Conservation (phyloP, 2,329 filamentous ascomycete genomes). For the Daldinia sp. region DNA sequence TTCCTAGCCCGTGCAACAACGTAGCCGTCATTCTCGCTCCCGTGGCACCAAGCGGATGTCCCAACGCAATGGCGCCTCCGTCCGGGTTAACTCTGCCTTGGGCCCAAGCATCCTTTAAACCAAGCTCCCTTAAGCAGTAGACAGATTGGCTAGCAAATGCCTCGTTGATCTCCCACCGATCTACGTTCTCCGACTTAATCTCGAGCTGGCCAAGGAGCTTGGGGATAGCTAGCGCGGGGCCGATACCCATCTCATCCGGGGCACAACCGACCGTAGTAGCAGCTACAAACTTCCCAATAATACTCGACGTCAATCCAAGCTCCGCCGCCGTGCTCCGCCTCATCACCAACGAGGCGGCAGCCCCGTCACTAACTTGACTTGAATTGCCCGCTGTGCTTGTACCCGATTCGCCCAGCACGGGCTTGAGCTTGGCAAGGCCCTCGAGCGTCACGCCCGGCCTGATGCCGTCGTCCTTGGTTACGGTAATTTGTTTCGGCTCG, state of each 20-base stretch:
- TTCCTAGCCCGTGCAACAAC: conserved; percentile 70
- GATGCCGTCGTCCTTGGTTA: conserved; percentile 84
- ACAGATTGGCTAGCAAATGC: conserved; percentile 72
- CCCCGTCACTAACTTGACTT: conserved; percentile 87
- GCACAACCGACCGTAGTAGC: conserved; percentile 78
- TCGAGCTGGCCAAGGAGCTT: conserved; percentile 76
- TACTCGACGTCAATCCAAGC: conserved; percentile 72
- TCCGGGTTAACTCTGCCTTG: conserved; percentile 84
- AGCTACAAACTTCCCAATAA: conserved; percentile 85
- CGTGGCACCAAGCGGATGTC: conserved; percentile 89
- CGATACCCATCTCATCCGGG: conserved; percentile 94
- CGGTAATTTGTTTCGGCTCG: conserved; percentile 68
- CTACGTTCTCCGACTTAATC: conserved; percentile 72
- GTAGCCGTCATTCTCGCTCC: conserved; percentile 83
- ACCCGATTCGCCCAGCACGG: conserved; percentile 80
- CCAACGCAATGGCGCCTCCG: conserved; percentile 92
- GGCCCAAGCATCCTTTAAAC: conserved; percentile 68
- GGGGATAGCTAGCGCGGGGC: conserved; percentile 86
- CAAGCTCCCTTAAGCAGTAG: conserved; percentile 76
- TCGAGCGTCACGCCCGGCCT: conserved; percentile 72
- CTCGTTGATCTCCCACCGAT: conserved; percentile 95
- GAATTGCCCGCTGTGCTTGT: conserved; percentile 86
- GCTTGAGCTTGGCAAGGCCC: conserved; percentile 80
- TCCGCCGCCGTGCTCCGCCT: conserved; percentile 78
- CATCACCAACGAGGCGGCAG: conserved; percentile 85